Evolutionary conservation across 2,329 filamentous ascomycete genomes (phyloP).

Genomic region (Knoxdaviesia capensis): DNA sequence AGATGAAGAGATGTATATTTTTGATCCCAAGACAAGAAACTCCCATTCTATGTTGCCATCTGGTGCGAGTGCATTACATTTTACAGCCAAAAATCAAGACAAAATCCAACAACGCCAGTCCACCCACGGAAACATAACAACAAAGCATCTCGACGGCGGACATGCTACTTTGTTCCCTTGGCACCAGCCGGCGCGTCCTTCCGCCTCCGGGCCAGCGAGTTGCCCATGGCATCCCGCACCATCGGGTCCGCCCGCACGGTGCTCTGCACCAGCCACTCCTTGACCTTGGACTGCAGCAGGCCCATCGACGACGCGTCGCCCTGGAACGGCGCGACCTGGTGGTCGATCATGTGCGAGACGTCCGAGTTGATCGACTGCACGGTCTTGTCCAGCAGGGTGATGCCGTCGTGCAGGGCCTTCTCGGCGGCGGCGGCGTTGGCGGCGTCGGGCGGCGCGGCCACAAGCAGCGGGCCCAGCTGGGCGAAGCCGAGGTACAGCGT

Average conservation of each 20-base stretch:
- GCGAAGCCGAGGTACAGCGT: constrained; percentile 69
- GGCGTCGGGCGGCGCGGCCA: constrained; percentile 9
- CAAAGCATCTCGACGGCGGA: neutral
- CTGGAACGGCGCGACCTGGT: constrained; percentile 66
- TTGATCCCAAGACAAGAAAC: no score
- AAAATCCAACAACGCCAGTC: no score
- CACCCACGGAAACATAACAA: neutral
- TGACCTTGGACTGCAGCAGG: constrained; percentile 41
- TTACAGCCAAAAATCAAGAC: no score
- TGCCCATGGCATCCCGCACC: constrained; percentile 60
- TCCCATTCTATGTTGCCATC: no score
- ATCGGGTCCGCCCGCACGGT: constrained; percentile 62
- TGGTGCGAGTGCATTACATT: no score
- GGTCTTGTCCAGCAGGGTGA: constrained; percentile 45
- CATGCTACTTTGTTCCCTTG: constrained; percentile 14
- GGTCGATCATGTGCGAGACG: constrained; percentile 44
- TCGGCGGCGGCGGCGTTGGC: constrained; percentile 17
- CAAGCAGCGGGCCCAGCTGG: constrained; percentile 54
- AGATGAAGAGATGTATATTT: no score
- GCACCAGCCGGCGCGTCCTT: constrained; percentile 42
- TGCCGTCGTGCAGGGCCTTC: constrained; percentile 34
- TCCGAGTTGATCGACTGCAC: constrained; percentile 46
- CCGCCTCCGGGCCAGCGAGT: constrained; percentile 41
- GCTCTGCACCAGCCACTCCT: constrained; percentile 76
- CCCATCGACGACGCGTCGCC: constrained; percentile 44